Evolutionary conservation across 345 rosid species (phyloP), one percentile per base, ranked within the genome.

Genomic region (Populus ilicifolia): DNA sequence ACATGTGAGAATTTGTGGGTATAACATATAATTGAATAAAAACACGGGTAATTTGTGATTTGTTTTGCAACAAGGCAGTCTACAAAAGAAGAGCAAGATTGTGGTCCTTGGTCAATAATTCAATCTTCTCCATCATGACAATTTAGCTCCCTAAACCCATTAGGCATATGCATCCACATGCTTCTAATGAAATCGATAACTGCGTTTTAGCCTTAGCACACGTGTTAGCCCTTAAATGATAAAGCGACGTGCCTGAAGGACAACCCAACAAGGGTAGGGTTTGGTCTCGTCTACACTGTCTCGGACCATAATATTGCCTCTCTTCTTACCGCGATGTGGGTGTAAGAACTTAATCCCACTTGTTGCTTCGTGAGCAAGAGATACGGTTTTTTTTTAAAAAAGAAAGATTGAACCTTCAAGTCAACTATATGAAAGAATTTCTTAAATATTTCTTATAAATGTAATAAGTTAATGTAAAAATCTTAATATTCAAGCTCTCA

Each of bases 1-100:
- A 84, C 88, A 85, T 74, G 88, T 81, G 88, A 75, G 69, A n/a
- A 29, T 18, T 33, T 59, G 54, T 65, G 69, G 70, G 74, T 18
- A 35, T 52, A 20, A 33, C 33, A 36, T 16, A 36, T 16, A 36
- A 48, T 39, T 65, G 35, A 83, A 74, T 56, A 69, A 43, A 68
- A 74, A 20, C 39, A 52, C 33, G 33, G 48, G 46, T 59, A 80
- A 46, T 73, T 62, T 75, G 82, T 29, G 66, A 72, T 66, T 66
- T 72, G 43, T 23, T 41, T 33, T 54, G 61, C 17, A 9, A 63
- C 46, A 46, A 69, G n/a, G 74, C 52, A 69, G 21, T 1, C 38
- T 13, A 50, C 65, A 63, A 67, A 76, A 56, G 38, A 74, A 75
- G 61, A 76, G 67, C 41, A 52, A 43, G 12, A 33, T 4, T 10